phyloP scores from a whole-genome alignment of 495 filamentous ascomycete genomes.

The Xylaria bambusicola region DNA sequence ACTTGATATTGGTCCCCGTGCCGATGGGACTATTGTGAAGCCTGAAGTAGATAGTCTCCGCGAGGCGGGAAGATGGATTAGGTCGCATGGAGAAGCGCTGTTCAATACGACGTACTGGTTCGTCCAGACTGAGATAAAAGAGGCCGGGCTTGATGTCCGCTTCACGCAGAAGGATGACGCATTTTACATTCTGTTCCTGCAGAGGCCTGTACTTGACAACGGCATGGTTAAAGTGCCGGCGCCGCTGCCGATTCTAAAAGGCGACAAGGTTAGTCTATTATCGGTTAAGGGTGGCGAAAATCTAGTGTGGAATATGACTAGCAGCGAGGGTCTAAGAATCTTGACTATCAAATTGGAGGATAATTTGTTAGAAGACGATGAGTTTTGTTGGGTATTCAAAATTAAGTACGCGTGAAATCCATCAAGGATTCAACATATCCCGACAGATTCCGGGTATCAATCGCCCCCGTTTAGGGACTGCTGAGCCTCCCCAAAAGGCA shows the following conservation, averaged over 20 bases:
- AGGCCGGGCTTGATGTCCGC: slow-evolving; percentile 43
- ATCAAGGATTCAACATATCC: neutral
- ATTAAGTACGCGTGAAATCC: slow-evolving; percentile 37
- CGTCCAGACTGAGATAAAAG: slow-evolving; percentile 42
- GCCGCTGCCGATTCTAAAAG: slow-evolving; percentile 47
- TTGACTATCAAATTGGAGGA: slow-evolving; percentile 29
- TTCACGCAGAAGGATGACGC: slow-evolving; percentile 56
- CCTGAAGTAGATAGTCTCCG: slow-evolving; percentile 48
- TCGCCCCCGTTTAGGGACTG: too few species aligned
- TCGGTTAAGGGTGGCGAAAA: slow-evolving; percentile 43
- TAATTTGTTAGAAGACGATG: slow-evolving; percentile 39
- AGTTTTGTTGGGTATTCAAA: slow-evolving; percentile 55
- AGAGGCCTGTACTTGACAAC: slow-evolving; percentile 35
- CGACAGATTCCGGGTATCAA: slow-evolving; percentile 1
- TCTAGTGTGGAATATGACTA: slow-evolving; percentile 30
- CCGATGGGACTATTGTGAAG: slow-evolving; percentile 54
- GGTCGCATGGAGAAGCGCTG: slow-evolving; percentile 52
- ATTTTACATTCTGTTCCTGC: slow-evolving; percentile 53
- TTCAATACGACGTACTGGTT: slow-evolving; percentile 62
- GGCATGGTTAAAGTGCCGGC: slow-evolving; percentile 39
- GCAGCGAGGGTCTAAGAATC: slow-evolving; percentile 33
- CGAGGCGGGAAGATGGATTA: slow-evolving; percentile 55
- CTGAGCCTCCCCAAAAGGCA: too few species aligned
- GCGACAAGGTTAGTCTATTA: slow-evolving; percentile 49
- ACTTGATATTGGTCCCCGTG: slow-evolving; percentile 55